phyloP scores from a whole-genome alignment of 2,329 filamentous ascomycete species.

The Laburnicola sp. region DNA sequence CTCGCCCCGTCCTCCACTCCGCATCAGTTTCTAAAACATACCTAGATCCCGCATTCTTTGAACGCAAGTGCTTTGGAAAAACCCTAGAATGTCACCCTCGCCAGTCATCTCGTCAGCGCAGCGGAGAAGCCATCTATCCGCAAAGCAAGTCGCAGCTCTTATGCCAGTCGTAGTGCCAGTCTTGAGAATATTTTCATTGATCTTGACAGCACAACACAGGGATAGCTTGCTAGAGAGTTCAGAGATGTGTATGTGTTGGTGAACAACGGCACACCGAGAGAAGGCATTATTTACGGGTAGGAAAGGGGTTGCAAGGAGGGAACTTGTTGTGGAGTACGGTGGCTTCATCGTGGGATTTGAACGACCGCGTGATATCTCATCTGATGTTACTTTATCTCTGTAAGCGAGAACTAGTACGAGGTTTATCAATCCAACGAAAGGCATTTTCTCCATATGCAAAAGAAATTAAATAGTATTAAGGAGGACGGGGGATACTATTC shows the following conservation, averaged over 20 bases:
- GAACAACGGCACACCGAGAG: too few species aligned
- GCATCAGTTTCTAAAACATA: too few species aligned
- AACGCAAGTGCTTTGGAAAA: too few species aligned
- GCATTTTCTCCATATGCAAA: conserved; percentile 78
- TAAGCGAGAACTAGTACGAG: conserved; percentile 89
- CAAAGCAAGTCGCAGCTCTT: too few species aligned
- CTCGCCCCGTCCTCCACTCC: too few species aligned
- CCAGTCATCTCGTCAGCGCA: too few species aligned
- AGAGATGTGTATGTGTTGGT: conserved; percentile 81
- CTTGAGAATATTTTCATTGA: conserved; percentile 71
- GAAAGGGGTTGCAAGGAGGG: too few species aligned
- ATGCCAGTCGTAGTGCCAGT: too few species aligned
- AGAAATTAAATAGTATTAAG: conserved; percentile 62
- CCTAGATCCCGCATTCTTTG: too few species aligned
- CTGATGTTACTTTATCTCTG: conserved; percentile 80
- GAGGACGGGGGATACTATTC: conserved; percentile 90
- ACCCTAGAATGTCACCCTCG: too few species aligned
- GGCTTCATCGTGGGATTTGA: conserved; percentile 86
- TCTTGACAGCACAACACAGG: conserved; percentile 79
- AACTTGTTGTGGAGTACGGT: conserved; percentile 49
- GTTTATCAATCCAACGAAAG: conserved; percentile 93
- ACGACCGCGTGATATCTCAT: conserved; percentile 75
- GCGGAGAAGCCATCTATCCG: too few species aligned
- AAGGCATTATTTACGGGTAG: conserved; percentile 74
- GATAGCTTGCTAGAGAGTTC: conserved; percentile 74